phyloP scores from a whole-genome alignment of 352 stramenopile genomes.

The Pythium brassicae region DNA sequence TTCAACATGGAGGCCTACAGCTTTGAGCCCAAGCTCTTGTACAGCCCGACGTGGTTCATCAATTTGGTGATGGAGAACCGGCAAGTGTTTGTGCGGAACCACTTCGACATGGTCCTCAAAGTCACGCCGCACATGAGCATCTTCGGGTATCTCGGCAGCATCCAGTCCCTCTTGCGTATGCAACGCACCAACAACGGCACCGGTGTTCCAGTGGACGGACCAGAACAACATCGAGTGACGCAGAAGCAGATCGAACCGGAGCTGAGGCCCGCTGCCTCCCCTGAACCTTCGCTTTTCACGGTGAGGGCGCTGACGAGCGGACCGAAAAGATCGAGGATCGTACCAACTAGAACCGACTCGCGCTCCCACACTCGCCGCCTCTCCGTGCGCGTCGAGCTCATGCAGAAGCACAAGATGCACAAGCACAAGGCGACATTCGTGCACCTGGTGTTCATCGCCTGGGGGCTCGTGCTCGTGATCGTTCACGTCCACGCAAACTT shows the following conservation, averaged over 20 bases:
- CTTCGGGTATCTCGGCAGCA: slow-evolving; percentile 12
- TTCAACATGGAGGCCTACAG: slow-evolving; percentile 9
- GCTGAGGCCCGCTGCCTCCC: neutral
- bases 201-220: neutral
- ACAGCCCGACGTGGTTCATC: slow-evolving; percentile 17
- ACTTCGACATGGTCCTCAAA: slow-evolving; percentile 18
- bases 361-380: neutral
- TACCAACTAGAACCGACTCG: neutral
- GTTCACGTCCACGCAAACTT: slow-evolving; percentile 3
- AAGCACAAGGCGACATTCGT: neutral
- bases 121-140: slow-evolving; percentile 20
- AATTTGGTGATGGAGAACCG: slow-evolving; percentile 20
- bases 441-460: slow-evolving; percentile 8
- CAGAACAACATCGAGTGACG: neutral
- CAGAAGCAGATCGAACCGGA: neutral
- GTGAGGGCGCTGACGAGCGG: neutral
- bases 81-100: slow-evolving; percentile 15
- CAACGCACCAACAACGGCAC: neutral
- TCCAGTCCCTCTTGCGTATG: slow-evolving; percentile 10
- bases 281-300: neutral
- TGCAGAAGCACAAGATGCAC: slow-evolving; percentile 9
- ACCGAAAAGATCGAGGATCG: neutral
- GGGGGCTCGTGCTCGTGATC: slow-evolving; percentile 2
- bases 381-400: slow-evolving; percentile 2
- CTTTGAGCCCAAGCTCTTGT: slow-evolving; percentile 8